phyloP scores from a whole-genome alignment of 2,329 filamentous ascomycete genomes.

The Pseudocercospora crystallina region DNA sequence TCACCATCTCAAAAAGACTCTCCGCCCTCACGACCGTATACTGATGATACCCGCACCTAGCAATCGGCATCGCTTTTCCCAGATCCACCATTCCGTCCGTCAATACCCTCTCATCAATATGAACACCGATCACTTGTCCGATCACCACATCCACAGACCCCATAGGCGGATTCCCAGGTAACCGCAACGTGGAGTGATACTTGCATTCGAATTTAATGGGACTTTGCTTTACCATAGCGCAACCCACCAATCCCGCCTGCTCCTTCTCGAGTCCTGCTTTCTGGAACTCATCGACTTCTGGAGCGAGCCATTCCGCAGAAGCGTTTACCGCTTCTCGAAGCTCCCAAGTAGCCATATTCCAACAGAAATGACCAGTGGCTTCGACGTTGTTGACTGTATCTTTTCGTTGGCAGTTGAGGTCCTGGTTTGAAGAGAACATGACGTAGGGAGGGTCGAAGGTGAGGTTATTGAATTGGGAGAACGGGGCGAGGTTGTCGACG shows the following conservation, averaged over 20 bases:
- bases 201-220: constrained; percentile 61
- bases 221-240: constrained; percentile 55
- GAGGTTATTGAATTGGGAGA: constrained; percentile 63
- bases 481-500: constrained; percentile 59
- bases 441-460: constrained; percentile 64
- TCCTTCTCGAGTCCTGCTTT: constrained; percentile 52
- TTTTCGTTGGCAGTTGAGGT: constrained; percentile 47
- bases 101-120: constrained; percentile 56
- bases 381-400: constrained; percentile 60
- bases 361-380: constrained; percentile 45
- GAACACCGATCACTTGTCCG: constrained; percentile 57
- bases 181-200: constrained; percentile 54
- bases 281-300: constrained; percentile 57
- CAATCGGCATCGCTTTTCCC: constrained; percentile 58
- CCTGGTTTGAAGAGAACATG: constrained; percentile 62
- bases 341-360: constrained; percentile 50
- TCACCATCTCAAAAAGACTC: constrained; percentile 58
- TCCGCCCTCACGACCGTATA: constrained; percentile 55
- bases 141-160: constrained; percentile 60
- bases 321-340: constrained; percentile 58
- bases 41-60: constrained; percentile 60
- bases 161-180: constrained; percentile 59
- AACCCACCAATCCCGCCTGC: constrained; percentile 39
- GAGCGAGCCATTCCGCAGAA: constrained; percentile 52
- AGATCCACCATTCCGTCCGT: constrained; percentile 58